Percentiles rank a stretch among this genome's conserved stretches.
Conservation (phyloP, 495 filamentous ascomycete species). For the Penicillium angulare region DNA sequence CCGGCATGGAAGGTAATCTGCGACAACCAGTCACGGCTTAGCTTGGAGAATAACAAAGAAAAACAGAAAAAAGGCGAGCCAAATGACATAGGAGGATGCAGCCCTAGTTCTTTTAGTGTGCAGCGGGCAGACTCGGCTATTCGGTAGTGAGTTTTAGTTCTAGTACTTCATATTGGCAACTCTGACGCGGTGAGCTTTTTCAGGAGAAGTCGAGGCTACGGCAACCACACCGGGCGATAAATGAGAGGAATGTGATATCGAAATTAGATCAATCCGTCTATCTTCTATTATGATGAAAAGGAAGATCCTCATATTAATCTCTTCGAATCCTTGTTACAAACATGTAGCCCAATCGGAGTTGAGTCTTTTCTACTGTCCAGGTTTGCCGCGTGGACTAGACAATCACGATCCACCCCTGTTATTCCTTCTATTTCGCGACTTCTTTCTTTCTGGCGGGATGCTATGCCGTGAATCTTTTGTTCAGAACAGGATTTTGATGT, state of each 20-base stretch:
- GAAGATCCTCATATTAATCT: too few relatives aligned
- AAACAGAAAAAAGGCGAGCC: neutral
- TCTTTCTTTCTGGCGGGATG: neutral
- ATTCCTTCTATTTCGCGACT: neutral
- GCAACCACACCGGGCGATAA: neutral
- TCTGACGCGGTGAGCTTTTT: neutral
- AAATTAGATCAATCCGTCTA: too few relatives aligned
- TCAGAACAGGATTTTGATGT: neutral
- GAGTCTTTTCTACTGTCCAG: too few relatives aligned
- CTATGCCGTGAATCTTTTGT: neutral
- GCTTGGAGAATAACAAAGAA: too few relatives aligned
- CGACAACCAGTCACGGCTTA: too few relatives aligned
- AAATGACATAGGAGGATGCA: constrained; percentile 1
- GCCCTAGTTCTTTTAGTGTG: neutral
- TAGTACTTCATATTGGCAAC: too few relatives aligned
- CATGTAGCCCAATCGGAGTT: too few relatives aligned
- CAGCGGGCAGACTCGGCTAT: neutral
- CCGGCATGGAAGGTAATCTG: too few relatives aligned
- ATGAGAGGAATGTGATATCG: too few relatives aligned
- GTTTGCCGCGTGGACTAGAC: neutral
- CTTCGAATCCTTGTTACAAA: too few relatives aligned
- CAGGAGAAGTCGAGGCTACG: neutral
- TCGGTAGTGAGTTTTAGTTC: neutral
- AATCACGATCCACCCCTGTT: neutral
- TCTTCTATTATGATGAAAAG: too few relatives aligned